Evolutionary conservation across 768 basidiomycete species (phyloP), one percentile per base, ranked within the genome.

Genomic region (Heimioporus sp.): DNA sequence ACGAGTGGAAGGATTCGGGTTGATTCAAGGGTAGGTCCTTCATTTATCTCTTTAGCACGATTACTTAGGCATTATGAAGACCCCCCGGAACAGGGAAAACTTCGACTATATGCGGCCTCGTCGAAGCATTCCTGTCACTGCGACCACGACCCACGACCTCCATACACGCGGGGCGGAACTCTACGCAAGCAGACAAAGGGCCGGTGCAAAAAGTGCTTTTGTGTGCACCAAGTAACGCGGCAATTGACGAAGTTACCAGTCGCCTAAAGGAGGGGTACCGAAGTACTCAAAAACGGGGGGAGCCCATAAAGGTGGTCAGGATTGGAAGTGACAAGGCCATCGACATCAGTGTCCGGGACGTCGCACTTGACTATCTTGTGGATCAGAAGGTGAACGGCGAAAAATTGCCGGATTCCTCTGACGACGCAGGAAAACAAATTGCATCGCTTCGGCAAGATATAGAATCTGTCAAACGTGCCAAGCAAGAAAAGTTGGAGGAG

Each of bases 61-160:
- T 24, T 39, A 10, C 38, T 48, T 5, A 56, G 9, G 44, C 46
- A 24, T 36, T 17, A 45, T 24, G 56, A 95, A 67, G 96, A 20
- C 97, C 97, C 34, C 97, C 97, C 2, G 97, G 97, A 49, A 99
- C 97, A 0, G 97, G 97, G 12, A 99, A 99, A 73, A 99, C 97
- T 10, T 96, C 92, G 19, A 99, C 97, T 1, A 98, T 99, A 55
- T 92, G 92, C 59, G 93, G 92, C 19, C 77, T 99, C n/a, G 88
- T 97, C 7, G 85, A 90, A 38, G 81, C 86, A 5, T 92, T 88
- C 64, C 66, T 97, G 36, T 80, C 86, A 3, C 77, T 74, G 36
- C 85, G 88, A 8, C 67, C 72, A 11, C 70, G 67, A 32, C 65
- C 80, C 1, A 71, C 79, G 21, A 76, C 80, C 10, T 60, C 77